These are phyloP conservation scores for Datisca glomerata DNA, from an alignment of 306 rosid genomes.

Conservation along the genomic window DNA sequence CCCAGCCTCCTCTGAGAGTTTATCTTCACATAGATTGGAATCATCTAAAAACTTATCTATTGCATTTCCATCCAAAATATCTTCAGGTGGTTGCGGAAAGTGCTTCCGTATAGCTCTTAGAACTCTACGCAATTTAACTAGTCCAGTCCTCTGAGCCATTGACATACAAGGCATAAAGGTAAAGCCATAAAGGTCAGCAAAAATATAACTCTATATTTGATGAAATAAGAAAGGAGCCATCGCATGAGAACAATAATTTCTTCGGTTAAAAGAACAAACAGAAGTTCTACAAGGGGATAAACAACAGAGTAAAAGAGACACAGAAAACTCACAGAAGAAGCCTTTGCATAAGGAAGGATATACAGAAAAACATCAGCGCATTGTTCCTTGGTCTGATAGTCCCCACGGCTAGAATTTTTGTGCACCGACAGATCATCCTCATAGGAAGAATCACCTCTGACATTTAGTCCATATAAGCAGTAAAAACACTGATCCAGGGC, in stretches of 20 bases:
- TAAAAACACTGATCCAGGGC: constrained; percentile 94
- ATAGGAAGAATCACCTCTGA: constrained; percentile 79
- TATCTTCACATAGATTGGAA: constrained; percentile 74
- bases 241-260: neutral
- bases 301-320: constrained; percentile 6
- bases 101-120: constrained; percentile 91
- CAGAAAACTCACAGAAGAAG: constrained; percentile 71
- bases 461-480: constrained; percentile 87
- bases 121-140: constrained; percentile 86
- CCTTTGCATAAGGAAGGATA: constrained; percentile 90
- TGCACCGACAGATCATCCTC: constrained; percentile 82
- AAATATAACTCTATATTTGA: constrained; percentile 7
- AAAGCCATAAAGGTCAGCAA: constrained; percentile 11
- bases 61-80: constrained; percentile 67
- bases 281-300: neutral
- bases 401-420: constrained; percentile 92
- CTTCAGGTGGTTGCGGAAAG: constrained; percentile 85
- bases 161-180: constrained; percentile 11
- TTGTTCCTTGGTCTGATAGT: constrained; percentile 92
- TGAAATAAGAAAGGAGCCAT: neutral
- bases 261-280: neutral
- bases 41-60: constrained; percentile 86
- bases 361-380: constrained; percentile 96
- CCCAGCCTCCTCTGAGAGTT: constrained; percentile 95
- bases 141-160: constrained; percentile 65